A percentile compares a stretch with the other conserved stretches of the same genome.
Conservation (phyloP, 2,329 filamentous ascomycete genomes). For the Penicillium sp. region DNA sequence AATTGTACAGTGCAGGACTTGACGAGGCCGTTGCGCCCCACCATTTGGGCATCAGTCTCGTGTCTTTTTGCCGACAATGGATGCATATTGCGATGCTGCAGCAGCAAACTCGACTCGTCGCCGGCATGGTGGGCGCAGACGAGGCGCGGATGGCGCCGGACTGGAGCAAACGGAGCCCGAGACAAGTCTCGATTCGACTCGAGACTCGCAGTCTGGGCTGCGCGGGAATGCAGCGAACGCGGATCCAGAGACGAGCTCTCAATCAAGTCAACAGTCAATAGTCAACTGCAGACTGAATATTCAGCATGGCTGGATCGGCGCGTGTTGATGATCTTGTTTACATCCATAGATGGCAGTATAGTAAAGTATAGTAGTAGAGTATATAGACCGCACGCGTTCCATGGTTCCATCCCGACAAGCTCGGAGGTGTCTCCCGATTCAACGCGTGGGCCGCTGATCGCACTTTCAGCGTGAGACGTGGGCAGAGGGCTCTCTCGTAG, state of each 20-base stretch:
- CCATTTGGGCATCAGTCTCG: slow-evolving; percentile 16
- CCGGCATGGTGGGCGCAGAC: too few species aligned
- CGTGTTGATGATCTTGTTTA: not conserved
- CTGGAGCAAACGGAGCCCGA: not conserved
- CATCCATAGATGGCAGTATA: not conserved
- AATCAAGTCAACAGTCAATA: not conserved
- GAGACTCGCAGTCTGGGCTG: too few species aligned
- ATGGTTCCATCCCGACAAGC: slow-evolving; percentile 9
- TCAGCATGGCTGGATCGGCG: not conserved
- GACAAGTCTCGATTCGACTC: not conserved
- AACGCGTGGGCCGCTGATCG: slow-evolving; percentile 15
- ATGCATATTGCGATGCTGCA: not conserved
- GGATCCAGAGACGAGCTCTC: too few species aligned
- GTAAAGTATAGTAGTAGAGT: too few species aligned
- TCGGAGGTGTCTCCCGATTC: slow-evolving; percentile 12
- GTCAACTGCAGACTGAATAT: not conserved
- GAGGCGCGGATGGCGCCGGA: too few species aligned
- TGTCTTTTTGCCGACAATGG: slow-evolving; percentile 10
- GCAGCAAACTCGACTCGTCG: slow-evolving; percentile 6
- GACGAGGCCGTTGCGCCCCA: too few species aligned
- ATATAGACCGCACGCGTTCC: slow-evolving; percentile 4
- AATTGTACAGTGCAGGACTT: too few species aligned
- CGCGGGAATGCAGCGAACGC: too few species aligned
- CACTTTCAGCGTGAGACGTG: not conserved
- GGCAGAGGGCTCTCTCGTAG: slow-evolving; percentile 5